These are phyloP conservation scores for Fusarium sp. DNA, from an alignment of 2,329 filamentous ascomycete genomes.

Conservation along the genomic window DNA sequence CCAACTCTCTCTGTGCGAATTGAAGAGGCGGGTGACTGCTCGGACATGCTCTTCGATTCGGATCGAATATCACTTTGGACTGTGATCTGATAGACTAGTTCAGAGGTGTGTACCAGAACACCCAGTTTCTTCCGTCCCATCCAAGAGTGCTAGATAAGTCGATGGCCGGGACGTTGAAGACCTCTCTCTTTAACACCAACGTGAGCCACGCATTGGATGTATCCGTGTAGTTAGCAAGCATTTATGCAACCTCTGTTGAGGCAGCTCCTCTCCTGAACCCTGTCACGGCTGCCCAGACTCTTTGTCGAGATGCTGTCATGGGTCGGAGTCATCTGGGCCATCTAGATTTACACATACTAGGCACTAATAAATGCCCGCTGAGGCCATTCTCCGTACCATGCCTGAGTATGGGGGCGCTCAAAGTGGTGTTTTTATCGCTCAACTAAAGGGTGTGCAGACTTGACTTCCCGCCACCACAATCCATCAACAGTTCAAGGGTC, in stretches of 20 bases:
- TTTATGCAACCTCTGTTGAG: neutral
- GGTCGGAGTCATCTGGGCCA: neutral
- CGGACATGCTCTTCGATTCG: too few species aligned
- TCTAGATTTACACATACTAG: neutral
- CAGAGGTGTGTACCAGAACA: neutral
- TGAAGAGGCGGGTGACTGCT: too few species aligned
- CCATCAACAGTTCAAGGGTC: neutral
- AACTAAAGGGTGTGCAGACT: neutral
- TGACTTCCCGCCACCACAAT: neutral
- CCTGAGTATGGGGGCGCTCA: neutral
- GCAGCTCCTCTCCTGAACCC: neutral
- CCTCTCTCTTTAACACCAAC: neutral
- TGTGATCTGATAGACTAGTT: neutral
- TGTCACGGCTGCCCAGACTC: neutral
- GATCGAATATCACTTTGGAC: neutral
- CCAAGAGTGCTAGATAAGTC: neutral
- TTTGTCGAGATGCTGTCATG: neutral
- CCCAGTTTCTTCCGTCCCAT: neutral
- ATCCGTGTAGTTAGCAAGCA: too few species aligned
- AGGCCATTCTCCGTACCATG: too few species aligned
- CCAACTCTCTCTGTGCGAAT: neutral
- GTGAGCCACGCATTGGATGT: neutral
- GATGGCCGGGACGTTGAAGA: neutral
- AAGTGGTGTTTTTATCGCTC: neutral
- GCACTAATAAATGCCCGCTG: neutral